Evolutionary conservation across 495 filamentous ascomycete species (phyloP), one percentile per base, ranked within the genome.

Genomic region (Lepraria neglecta): DNA sequence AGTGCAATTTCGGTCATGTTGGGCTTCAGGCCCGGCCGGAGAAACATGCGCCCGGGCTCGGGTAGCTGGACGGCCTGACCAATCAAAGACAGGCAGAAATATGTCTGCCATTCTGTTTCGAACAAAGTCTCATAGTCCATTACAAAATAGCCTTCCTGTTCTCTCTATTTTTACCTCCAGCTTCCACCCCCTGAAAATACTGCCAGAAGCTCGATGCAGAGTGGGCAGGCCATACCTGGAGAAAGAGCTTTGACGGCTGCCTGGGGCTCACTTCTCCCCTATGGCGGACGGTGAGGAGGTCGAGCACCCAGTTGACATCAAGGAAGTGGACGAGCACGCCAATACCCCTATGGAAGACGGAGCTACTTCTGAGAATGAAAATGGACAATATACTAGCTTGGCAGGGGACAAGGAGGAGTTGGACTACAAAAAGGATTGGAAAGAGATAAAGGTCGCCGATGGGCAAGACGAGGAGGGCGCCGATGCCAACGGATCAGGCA

Each of bases 381-480:
- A 35, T 64, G 35, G 27, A n/a, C 60, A 68, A 42, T 31, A 47
- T 27, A 21, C 31, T 35, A 45, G 56, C 28, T 57, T 68, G 17
- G 53, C 62, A 24, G 66, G 44, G 48, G 62, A 70, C 28, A 71
- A 65, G 48, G 63, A 66, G 52, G 61, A 54, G 50, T 44, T 68
- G 47, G 58, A 66, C 56, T 60, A 50, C 35, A 65, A 57, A 27
- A 59, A 67, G 48, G 45, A 58, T 46, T 70, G 67, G 68, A 64
- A 60, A 35, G 59, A 63, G 40, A 65, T 70, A 48, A 64, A 69
- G 31, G 56, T 70, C 43, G 62, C 48, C 9, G 67, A 67, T 55
- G 51, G 35, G 15, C 51, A 2, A n/a, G 47, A 54, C 10, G 53
- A 56, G 56, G 53, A 44, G 14, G 33, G 19, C 24, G 53, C 58